A percentile compares a stretch with the other conserved stretches of the same genome.
phyloP scores from a whole-genome alignment of 2,329 filamentous ascomycete species.

The Cytospora paraplurivora region DNA sequence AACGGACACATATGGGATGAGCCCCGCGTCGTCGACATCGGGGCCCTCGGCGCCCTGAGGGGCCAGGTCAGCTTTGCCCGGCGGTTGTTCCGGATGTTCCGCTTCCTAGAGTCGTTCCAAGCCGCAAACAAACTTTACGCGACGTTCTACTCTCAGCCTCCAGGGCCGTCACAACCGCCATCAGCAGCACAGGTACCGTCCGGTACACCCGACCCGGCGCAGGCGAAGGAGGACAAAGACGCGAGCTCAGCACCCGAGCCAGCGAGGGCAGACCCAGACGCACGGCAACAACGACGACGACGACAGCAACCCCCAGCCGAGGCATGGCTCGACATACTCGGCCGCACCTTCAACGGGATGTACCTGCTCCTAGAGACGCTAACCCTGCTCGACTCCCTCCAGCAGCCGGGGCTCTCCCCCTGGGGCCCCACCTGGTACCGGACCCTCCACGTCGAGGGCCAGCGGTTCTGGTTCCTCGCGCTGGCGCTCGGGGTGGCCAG shows the following conservation, averaged over 20 bases:
- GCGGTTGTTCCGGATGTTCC: conserved; percentile 68
- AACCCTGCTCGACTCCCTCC: conserved; percentile 59
- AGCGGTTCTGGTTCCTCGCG: conserved; percentile 70
- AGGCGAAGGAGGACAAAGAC: too few relatives aligned
- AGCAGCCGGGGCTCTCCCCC: conserved; percentile 48
- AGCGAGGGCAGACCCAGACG: neutral
- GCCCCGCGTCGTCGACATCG: conserved; percentile 3
- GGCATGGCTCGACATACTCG: conserved; percentile 55
- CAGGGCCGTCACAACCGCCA: conserved; percentile 17
- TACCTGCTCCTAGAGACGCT: conserved; percentile 69
- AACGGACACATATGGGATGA: conserved; percentile 18
- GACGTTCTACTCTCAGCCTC: conserved; percentile 29
- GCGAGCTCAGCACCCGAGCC: too few relatives aligned
- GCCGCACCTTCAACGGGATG: conserved; percentile 62
- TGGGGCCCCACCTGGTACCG: conserved; percentile 54
- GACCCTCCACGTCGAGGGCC: conserved; percentile 59
- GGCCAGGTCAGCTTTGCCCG: conserved; percentile 41
- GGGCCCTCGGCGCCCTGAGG: conserved; percentile 17
- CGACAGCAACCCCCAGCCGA: conserved; percentile 36
- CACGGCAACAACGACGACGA: conserved; percentile 5
- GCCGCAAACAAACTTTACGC: conserved; percentile 49
- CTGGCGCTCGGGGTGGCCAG: conserved; percentile 54
- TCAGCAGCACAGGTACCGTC: neutral
- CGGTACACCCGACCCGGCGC: neutral
- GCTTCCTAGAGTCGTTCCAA: conserved; percentile 64